Evolutionary conservation across 169 alveolate genomes (phyloP).

Genomic region (Plasmodium cynomolgi): DNA sequence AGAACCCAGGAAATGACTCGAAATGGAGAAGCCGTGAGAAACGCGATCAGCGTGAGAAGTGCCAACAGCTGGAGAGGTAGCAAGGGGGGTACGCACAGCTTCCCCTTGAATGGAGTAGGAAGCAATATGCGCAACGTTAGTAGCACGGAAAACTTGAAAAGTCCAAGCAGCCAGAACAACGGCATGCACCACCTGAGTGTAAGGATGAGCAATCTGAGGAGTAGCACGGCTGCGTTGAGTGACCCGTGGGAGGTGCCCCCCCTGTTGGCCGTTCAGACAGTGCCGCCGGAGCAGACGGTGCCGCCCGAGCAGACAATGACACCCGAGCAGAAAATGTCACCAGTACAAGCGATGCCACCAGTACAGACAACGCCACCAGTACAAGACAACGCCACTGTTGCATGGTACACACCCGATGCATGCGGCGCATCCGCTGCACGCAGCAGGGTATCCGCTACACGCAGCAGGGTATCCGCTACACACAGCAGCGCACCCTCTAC

Average conservation of each 20-base stretch:
- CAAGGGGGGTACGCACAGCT: background rate
- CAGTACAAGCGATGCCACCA: no score
- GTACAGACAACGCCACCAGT: no score
- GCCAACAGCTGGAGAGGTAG: background rate
- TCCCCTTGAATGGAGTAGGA: background rate
- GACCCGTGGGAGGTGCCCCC: background rate
- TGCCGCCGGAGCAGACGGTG: background rate
- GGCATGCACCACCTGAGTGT: background rate
- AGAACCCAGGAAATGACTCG: background rate
- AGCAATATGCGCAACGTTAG: background rate
- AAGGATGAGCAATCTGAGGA: background rate
- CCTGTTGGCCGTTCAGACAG: background rate
- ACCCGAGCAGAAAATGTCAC: no score
- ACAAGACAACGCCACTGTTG: background rate
- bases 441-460: no score
- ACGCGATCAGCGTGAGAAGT: background rate
- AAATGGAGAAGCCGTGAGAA: background rate
- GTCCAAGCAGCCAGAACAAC: background rate
- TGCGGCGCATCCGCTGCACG: background rate
- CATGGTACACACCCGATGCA: background rate
- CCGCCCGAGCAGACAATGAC: no score
- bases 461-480: no score
- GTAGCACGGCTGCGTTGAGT: background rate
- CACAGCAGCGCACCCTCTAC: no score
- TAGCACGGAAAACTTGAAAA: background rate